Evolutionary conservation across 148 eudicot species (phyloP).

Genomic region (Spergularia marina): DNA sequence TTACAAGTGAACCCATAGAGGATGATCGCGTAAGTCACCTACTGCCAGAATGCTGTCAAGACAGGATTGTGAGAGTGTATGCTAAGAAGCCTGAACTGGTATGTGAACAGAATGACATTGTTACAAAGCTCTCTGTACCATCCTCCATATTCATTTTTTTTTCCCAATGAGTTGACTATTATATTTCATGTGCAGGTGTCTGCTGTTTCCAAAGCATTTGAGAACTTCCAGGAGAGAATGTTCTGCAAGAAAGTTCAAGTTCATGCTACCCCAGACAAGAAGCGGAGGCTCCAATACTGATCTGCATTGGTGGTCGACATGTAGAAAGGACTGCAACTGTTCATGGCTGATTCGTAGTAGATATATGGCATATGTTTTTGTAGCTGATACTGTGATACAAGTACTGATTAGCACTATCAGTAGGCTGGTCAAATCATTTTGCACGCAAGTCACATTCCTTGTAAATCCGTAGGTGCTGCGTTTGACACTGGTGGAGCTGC

Average conservation of each 20-base stretch:
- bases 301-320: conserved; percentile 9
- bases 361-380: conserved; percentile 20
- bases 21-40: conserved; percentile 66
- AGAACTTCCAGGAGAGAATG: conserved; percentile 56
- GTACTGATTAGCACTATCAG: conserved; percentile 2
- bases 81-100: conserved; percentile 77
- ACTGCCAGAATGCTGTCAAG: conserved; percentile 64
- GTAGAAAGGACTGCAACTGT: conserved; percentile 13
- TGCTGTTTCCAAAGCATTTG: conserved; percentile 75
- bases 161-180: not conserved
- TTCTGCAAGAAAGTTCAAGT: conserved; percentile 70
- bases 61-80: conserved; percentile 81
- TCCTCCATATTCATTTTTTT: not conserved
- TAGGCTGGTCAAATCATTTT: not conserved
- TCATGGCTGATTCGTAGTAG: conserved; percentile 15
- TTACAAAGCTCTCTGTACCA: not conserved
- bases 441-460: not conserved
- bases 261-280: conserved; percentile 78
- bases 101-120: not conserved
- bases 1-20: conserved; percentile 45
- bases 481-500: not conserved
- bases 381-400: not conserved
- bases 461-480: conserved; percentile 11
- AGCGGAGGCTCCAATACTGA: conserved; percentile 28
- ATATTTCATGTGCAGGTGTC: conserved; percentile 44